phyloP scores from a whole-genome alignment of 306 rosid species.

The Vachellia collinsii region DNA sequence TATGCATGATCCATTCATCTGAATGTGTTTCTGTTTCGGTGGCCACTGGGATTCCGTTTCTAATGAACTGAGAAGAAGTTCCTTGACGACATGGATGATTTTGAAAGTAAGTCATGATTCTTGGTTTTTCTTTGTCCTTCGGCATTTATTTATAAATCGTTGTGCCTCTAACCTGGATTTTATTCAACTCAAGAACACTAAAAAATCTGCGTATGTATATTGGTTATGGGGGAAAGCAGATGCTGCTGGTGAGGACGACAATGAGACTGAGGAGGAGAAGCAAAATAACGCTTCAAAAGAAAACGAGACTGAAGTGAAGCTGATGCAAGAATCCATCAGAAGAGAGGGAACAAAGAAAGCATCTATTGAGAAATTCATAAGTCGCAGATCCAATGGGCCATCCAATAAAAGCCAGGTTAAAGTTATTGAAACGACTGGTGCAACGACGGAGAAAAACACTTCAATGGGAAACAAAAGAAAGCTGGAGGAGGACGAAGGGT shows the following conservation, averaged over 20 bases:
- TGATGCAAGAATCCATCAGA: constrained; percentile 30
- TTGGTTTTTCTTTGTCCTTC: not conserved
- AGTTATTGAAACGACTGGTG: not conserved
- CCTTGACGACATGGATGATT: no score
- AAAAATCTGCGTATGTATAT: not conserved
- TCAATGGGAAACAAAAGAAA: constrained; percentile 33
- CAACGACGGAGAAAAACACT: not conserved
- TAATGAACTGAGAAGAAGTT: constrained; percentile 28
- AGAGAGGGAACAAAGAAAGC: constrained; percentile 39
- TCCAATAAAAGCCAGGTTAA: not conserved
- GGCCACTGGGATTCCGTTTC: not conserved
- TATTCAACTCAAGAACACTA: constrained; percentile 33
- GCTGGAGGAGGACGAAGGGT: constrained; percentile 33
- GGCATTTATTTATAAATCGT: not conserved
- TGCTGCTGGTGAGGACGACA: not conserved
- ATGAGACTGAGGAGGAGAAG: constrained; percentile 31
- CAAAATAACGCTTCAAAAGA: constrained; percentile 40
- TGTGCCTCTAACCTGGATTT: not conserved
- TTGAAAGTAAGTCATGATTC: constrained; percentile 48
- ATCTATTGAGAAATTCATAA: not conserved
- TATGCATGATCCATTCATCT: constrained; percentile 28
- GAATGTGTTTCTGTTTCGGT: constrained; percentile 1
- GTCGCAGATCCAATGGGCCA: not conserved
- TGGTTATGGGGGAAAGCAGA: constrained; percentile 16
- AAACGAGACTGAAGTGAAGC: constrained; percentile 28